Conservation (phyloP, 441 rosid species). For the Geranium incanum region DNA sequence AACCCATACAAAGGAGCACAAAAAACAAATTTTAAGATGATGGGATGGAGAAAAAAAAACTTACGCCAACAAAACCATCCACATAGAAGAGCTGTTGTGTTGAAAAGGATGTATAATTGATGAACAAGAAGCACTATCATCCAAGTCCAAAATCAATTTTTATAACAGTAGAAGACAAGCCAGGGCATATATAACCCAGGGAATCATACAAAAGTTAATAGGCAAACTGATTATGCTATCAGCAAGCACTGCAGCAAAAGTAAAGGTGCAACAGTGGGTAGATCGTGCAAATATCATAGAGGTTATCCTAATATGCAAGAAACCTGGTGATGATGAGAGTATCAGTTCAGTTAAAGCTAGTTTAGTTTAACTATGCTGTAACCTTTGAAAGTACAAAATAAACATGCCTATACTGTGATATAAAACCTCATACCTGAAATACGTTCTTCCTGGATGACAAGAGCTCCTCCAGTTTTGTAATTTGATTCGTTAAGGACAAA, state of each 20-base stretch:
- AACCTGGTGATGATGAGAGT: not conserved
- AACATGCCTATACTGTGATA: constrained; percentile 14
- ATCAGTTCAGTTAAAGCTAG: not conserved
- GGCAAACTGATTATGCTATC: not conserved
- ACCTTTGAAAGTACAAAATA: not conserved
- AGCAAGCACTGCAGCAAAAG: not conserved
- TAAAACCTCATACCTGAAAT: constrained; percentile 48
- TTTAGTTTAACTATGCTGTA: not conserved
- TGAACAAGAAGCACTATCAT: not conserved
- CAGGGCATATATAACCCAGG: not conserved
- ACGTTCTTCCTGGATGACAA: constrained; percentile 62
- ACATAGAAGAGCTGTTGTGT: not conserved
- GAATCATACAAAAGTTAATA: not conserved
- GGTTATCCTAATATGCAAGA: not conserved
- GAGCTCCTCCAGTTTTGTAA: constrained; percentile 62
- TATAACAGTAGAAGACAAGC: not conserved
- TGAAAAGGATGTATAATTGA: not conserved
- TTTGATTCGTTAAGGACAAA: constrained; percentile 55
- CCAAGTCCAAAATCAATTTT: not conserved
- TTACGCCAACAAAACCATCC: not conserved
- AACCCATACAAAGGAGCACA: not conserved
- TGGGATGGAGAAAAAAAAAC: not conserved
- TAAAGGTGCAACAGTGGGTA: not conserved
- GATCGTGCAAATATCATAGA: not conserved
- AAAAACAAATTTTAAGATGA: not conserved